phyloP scores from a whole-genome alignment of 305 asterid species.

The Fraxinus greggii region DNA sequence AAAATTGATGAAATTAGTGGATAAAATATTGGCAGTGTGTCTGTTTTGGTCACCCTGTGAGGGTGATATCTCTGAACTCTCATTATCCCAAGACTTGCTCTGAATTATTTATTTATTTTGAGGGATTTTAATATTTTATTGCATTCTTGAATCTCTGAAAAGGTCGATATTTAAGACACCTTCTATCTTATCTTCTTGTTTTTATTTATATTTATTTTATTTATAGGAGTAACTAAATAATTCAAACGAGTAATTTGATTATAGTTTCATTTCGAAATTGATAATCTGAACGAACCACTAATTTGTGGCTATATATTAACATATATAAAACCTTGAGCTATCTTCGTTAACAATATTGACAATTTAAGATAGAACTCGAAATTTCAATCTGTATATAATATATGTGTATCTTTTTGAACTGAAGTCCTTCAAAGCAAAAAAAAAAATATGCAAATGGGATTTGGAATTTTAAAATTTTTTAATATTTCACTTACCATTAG shows the following conservation, averaged over 20 bases:
- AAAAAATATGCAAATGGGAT: too few relatives aligned
- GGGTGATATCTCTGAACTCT: not conserved
- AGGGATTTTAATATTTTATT: not conserved
- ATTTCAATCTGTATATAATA: not conserved
- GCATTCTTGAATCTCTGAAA: not conserved
- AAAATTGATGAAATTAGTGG: not conserved
- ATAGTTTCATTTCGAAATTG: not conserved
- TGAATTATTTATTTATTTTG: not conserved
- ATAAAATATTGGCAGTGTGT: not conserved
- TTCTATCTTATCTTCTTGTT: not conserved
- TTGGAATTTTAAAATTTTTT: not conserved
- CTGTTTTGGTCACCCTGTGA: not conserved
- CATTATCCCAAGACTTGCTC: not conserved
- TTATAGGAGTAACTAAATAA: not conserved
- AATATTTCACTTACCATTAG: not conserved
- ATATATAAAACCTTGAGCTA: not conserved
- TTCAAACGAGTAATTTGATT: not conserved
- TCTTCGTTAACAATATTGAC: not conserved
- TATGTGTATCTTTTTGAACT: not conserved
- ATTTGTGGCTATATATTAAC: not conserved
- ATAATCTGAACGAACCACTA: not conserved
- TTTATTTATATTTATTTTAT: not conserved
- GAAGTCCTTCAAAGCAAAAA: not conserved
- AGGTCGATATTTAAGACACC: not conserved
- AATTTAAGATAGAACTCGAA: not conserved